Percentiles rank a stretch among this genome's conserved stretches.
Conservation (phyloP, 2,329 filamentous ascomycete species). For the Rhynchosporium agropyri region DNA sequence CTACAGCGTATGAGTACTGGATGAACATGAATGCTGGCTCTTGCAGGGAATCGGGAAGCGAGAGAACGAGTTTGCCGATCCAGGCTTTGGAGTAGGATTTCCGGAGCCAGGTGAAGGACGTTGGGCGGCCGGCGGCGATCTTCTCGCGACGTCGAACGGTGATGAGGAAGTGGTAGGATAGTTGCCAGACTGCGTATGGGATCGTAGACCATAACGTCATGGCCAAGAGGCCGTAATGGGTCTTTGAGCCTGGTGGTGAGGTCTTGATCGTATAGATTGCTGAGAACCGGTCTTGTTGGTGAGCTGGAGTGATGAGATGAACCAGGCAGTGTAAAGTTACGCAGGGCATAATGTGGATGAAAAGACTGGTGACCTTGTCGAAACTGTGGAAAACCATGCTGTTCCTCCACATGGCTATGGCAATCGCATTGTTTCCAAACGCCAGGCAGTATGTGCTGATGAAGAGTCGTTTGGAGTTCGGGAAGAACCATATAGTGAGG, state of each 20-base stretch:
- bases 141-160: conserved; percentile 92
- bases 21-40: conserved; percentile 95
- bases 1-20: conserved; percentile 85
- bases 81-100: conserved; percentile 86
- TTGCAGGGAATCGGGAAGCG: conserved; percentile 74
- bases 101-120: conserved; percentile 96
- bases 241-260: conserved; percentile 67
- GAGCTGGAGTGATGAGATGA: conserved; percentile 70
- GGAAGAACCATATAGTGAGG: conserved; percentile 87
- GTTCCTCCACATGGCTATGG: conserved; percentile 99
- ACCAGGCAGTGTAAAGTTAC: conserved; percentile 90
- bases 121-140: conserved; percentile 92
- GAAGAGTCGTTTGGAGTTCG: conserved; percentile 85
- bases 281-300: conserved; percentile 74
- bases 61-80: conserved; percentile 84
- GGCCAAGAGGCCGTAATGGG: conserved; percentile 75
- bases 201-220: conserved; percentile 96
- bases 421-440: conserved; percentile 94
- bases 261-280: conserved; percentile 81
- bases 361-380: conserved; percentile 96
- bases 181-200: conserved; percentile 91
- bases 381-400: conserved; percentile 97
- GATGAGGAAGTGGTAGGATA: conserved; percentile 92
- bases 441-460: conserved; percentile 90
- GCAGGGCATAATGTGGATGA: conserved; percentile 99